A percentile compares a stretch with the other conserved stretches of the same genome.
Evolutionary conservation across 2,329 filamentous ascomycete genomes (phyloP).

Genomic region (Ophiocordyceps polyrhachis-furcata): DNA sequence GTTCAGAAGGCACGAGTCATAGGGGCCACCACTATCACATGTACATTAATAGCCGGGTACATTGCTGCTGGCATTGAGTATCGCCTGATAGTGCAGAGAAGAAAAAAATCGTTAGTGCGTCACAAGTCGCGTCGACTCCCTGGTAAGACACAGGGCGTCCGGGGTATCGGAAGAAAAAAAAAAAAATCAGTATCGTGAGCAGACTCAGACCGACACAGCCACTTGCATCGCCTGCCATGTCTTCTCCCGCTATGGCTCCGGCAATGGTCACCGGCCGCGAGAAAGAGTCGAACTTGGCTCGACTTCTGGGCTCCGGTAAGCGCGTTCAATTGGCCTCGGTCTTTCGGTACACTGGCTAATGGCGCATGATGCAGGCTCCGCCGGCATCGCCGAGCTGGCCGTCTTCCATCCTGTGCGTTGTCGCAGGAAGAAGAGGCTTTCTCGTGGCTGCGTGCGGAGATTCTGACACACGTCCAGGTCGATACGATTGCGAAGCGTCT

Average conservation of each 20-base stretch:
- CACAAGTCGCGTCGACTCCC: background rate
- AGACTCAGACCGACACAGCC: background rate
- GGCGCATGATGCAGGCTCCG: constrained; percentile 57
- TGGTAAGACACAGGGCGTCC: background rate
- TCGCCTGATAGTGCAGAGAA: too few species aligned
- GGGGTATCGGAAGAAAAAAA: background rate
- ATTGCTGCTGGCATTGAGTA: too few species aligned
- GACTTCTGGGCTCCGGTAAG: constrained; percentile 77
- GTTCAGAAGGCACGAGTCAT: too few species aligned
- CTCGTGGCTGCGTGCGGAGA: constrained; percentile 1
- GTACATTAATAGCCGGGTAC: too few species aligned
- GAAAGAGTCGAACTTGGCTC: constrained; percentile 76
- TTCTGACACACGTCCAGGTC: constrained; percentile 36
- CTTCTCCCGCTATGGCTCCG: constrained; percentile 32
- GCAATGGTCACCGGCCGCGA: constrained; percentile 28
- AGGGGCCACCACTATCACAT: too few species aligned
- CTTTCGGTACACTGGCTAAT: constrained; percentile 6
- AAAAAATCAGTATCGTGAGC: background rate
- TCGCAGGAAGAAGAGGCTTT: constrained; percentile 1
- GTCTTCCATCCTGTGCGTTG: constrained; percentile 71
- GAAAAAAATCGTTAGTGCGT: too few species aligned
- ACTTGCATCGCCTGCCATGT: constrained; percentile 27
- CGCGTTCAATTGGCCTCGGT: background rate
- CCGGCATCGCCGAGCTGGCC: constrained; percentile 81
- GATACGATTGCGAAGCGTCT: constrained; percentile 97